Evolutionary conservation across 1,139 yeast species (phyloP).

Genomic region (Saccharomycopsis hybrid): DNA sequence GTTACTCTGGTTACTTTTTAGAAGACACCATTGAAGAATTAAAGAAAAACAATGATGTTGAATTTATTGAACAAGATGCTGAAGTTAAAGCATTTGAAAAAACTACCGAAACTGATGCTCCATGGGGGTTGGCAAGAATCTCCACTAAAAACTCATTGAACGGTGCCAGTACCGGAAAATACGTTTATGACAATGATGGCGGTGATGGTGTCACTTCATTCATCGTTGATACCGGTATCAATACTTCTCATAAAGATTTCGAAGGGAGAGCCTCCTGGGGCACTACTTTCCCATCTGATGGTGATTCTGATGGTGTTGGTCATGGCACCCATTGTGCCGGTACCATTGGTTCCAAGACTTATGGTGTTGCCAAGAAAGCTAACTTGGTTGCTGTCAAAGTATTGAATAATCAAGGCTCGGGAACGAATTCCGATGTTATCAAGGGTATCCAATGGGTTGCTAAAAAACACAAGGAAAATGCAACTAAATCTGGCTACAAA

Average conservation of each 20-base stretch:
- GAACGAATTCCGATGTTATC: slow-evolving; percentile 49
- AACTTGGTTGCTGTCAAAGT: slow-evolving; percentile 73
- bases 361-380: slow-evolving; percentile 76
- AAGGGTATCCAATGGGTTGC: slow-evolving; percentile 58
- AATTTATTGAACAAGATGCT: slow-evolving; percentile 69
- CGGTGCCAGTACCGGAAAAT: slow-evolving; percentile 76
- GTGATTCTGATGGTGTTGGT: slow-evolving; percentile 46
- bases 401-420: slow-evolving; percentile 57
- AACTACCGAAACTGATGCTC: slow-evolving; percentile 72
- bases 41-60: slow-evolving; percentile 64
- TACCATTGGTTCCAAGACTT: slow-evolving; percentile 65
- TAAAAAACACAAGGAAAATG: slow-evolving; percentile 42
- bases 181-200: slow-evolving; percentile 73
- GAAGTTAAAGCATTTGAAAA: slow-evolving; percentile 26
- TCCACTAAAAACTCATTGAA: slow-evolving; percentile 79
- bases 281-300: slow-evolving; percentile 49
- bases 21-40: slow-evolving; percentile 65
- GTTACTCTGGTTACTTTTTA: slow-evolving; percentile 73
- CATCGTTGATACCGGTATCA: slow-evolving; percentile 89
- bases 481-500: slow-evolving; percentile 70
- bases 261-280: slow-evolving; percentile 78
- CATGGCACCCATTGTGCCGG: slow-evolving; percentile 88
- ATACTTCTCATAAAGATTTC: slow-evolving; percentile 72
- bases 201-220: slow-evolving; percentile 90
- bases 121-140: slow-evolving; percentile 95